These are phyloP conservation scores for Metarhizium brunneum DNA, from an alignment of 2,329 filamentous ascomycete species.

Conservation along the genomic window DNA sequence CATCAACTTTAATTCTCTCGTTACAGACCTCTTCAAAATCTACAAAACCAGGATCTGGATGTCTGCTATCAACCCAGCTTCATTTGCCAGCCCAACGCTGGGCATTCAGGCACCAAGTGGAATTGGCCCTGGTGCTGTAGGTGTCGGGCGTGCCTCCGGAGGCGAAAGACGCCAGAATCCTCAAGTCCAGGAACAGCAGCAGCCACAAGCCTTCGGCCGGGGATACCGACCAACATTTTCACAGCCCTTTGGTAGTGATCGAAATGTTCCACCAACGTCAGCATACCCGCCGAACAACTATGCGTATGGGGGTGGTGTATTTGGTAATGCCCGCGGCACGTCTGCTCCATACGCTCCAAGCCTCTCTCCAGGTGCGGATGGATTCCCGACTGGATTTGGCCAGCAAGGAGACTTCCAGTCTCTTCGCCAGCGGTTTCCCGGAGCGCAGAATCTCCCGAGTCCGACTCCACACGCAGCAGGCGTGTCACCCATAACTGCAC, in stretches of 20 bases:
- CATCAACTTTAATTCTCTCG: conserved; percentile 97
- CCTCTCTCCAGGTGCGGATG: conserved; percentile 19
- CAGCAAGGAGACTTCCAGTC: conserved; percentile 35
- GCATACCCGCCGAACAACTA: conserved; percentile 26
- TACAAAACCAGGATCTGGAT: conserved; percentile 99
- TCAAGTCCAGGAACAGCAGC: conserved; percentile 24
- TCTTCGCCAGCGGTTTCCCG: conserved; percentile 37
- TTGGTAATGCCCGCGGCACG: conserved; percentile 22
- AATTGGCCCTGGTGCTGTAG: conserved; percentile 57
- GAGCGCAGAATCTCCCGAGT: conserved; percentile 27
- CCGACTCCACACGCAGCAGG: conserved; percentile 26
- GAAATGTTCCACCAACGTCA: conserved; percentile 27
- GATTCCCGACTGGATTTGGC: conserved; percentile 20
- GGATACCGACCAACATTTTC: conserved; percentile 33
- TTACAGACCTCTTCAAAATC: conserved; percentile 96
- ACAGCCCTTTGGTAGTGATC: conserved; percentile 32
- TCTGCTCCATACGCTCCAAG: conserved; percentile 18
- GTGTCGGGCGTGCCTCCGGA: conserved; percentile 37
- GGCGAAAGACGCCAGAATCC: conserved; percentile 40
- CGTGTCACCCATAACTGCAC: conserved; percentile 31
- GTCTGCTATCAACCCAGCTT: conserved; percentile 97
- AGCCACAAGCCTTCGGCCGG: conserved; percentile 28
- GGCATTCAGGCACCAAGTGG: conserved; percentile 62
- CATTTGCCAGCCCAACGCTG: conserved; percentile 72
- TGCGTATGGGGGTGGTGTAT: conserved; percentile 22